Base-by-base conservation (phyloP, 192 early-diverging fungal genomes). In the Gryganskiella cystojenkinii region DNA sequence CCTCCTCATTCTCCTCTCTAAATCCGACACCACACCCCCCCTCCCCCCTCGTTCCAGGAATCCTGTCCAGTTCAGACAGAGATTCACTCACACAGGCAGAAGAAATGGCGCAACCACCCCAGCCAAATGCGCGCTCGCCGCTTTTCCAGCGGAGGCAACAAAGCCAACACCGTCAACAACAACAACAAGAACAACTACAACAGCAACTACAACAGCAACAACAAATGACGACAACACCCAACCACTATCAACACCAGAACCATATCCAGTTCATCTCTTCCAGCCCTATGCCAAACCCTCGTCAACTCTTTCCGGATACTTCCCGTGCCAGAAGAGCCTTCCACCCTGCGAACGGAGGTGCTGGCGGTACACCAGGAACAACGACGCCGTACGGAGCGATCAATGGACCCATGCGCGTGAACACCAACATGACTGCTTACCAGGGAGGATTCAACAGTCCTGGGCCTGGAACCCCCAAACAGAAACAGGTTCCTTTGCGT, bases 401-500 rank as follows among this genome's bases (percentile, higher is more conserved):
- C 63, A 74, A 65, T 22, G n/a, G 40, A 9, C 49, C 62, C 9
- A 69, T 78, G 74, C 55, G 50, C 28, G 40, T 78, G 52, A 78
- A 78, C 35, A 78, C 74, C 7, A 69, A 68, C 24, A 61, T 52
- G 7, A 19, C 46, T 19, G 74, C 56, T 2, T 28, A 49, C 20
- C 65, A 78, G 49, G 33, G 52, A 20, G 74, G 74, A 2, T 78
- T 54, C 25, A 49, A 14, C 1, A 65, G 52, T 24, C 69, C 67
- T 25, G 59, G 64, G 5, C 60, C 70, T 20, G 53, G 31, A 35
- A 63, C 69, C 22, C 71, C 61, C 22, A 71, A 64, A 64, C 85
- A 79, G 43, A 79, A 69, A 73, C 88, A 76, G 58, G 83, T 87
- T 20, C 93, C 92, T 22, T 84, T 90, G 44, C 84, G 95, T 61